phyloP scores from a whole-genome alignment of 768 basidiomycete genomes.

The Tylopilus sp. region DNA sequence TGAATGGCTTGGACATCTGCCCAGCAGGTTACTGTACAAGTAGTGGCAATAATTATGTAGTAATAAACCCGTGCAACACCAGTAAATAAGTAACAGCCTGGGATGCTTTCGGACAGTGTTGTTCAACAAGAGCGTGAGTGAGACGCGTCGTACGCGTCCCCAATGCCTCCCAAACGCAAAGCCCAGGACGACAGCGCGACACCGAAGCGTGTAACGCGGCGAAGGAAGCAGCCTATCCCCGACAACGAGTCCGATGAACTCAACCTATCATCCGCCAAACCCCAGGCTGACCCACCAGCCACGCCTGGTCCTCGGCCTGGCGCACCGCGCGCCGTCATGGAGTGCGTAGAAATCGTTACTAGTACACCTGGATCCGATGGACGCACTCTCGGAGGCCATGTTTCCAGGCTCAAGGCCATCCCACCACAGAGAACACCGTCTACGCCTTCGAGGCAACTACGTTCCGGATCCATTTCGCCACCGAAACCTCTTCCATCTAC shows the following conservation, averaged over 20 bases:
- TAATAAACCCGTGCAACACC: no score
- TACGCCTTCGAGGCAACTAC: conserved; percentile 17
- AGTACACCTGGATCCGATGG: conserved; percentile 17
- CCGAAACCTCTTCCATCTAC: conserved; percentile 10
- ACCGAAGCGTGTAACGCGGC: conserved; percentile 34
- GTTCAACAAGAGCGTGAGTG: conserved; percentile 8
- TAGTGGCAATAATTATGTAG: no score
- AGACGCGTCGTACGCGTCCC: conserved; percentile 22
- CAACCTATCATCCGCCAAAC: conserved; percentile 18
- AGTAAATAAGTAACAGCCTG: no score
- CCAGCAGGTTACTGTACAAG: no score
- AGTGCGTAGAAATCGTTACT: conserved; percentile 32
- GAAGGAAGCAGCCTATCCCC: conserved; percentile 6
- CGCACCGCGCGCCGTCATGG: conserved; percentile 24
- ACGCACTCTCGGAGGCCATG: conserved; percentile 1
- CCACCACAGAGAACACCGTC: conserved; percentile 6
- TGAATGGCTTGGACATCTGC: no score
- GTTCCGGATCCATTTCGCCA: background rate
- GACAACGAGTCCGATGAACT: conserved; percentile 29
- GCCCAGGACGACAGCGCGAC: conserved; percentile 22
- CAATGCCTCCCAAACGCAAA: conserved; percentile 43
- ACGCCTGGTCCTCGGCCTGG: conserved; percentile 22
- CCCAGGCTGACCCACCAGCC: conserved; percentile 9
- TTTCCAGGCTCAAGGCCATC: background rate
- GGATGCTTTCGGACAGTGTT: no score